Evolutionary conservation across 2,329 filamentous ascomycete species (phyloP).

Genomic region (Aspergillus pseudoglaucus): DNA sequence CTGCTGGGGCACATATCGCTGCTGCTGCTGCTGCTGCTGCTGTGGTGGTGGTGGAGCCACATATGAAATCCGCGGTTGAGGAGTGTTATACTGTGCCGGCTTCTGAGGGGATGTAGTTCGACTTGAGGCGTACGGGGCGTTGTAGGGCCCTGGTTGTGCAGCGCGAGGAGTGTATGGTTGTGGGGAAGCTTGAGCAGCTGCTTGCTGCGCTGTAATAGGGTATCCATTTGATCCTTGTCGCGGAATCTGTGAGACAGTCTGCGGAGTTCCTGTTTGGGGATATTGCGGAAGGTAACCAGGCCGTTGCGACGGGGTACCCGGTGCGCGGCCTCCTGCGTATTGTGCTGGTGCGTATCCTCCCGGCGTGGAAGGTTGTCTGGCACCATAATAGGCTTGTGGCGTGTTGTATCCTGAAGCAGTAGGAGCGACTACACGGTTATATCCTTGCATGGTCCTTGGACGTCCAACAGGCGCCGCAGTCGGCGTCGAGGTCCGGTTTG

Average conservation of each 20-base stretch:
- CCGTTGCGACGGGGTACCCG: constrained; percentile 31
- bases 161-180: constrained; percentile 31
- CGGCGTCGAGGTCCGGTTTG: constrained; percentile 30
- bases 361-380: constrained; percentile 25
- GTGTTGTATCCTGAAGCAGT: constrained; percentile 25
- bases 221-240: constrained; percentile 34
- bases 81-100: constrained; percentile 22
- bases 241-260: constrained; percentile 36
- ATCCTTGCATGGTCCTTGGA: constrained; percentile 25
- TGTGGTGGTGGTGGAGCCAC: constrained; percentile 31
- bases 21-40: constrained; percentile 27
- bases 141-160: constrained; percentile 26
- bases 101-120: constrained; percentile 30
- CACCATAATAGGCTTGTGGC: constrained; percentile 24
- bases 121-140: constrained; percentile 17
- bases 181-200: constrained; percentile 25
- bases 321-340: constrained; percentile 26
- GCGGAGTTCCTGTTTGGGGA: constrained; percentile 21
- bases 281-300: constrained; percentile 31
- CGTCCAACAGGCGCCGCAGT: constrained; percentile 17
- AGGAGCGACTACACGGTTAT: constrained; percentile 26
- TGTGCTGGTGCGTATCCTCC: constrained; percentile 27
- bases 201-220: constrained; percentile 24
- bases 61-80: constrained; percentile 30
- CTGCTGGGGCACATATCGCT: constrained; percentile 23